phyloP scores from a whole-genome alignment of 129 eudicot species.

The Lonicera japonica region DNA sequence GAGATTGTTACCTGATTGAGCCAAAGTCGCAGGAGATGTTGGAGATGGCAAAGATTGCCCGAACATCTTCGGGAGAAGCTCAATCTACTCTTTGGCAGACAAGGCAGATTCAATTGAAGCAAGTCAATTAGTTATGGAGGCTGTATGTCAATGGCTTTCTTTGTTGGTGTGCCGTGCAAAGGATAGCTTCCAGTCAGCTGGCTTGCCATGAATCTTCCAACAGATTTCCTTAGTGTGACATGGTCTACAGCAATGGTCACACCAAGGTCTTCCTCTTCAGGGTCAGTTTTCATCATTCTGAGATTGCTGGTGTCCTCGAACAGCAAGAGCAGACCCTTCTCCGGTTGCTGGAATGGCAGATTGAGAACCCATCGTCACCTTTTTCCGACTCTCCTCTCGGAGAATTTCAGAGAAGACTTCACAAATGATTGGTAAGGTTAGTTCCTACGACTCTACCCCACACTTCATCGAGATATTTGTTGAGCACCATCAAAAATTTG shows the following conservation, averaged over 20 bases:
- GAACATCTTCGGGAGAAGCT: not conserved
- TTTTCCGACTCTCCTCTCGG: slow-evolving; percentile 4
- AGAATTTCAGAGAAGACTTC: slow-evolving; percentile 11
- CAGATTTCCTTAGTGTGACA: not conserved
- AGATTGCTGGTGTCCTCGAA: too few species aligned
- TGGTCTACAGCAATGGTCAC: slow-evolving; percentile 3
- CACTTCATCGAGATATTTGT: slow-evolving; percentile 13
- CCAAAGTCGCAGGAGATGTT: not conserved
- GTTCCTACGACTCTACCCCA: not conserved
- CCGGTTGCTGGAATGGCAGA: too few species aligned
- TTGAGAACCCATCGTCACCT: slow-evolving; percentile 1
- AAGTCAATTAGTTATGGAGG: not conserved
- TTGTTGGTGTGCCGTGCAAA: not conserved
- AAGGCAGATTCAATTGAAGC: not conserved
- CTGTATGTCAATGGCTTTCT: not conserved
- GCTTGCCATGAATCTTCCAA: too few species aligned
- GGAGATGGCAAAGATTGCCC: too few species aligned
- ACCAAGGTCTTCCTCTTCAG: not conserved
- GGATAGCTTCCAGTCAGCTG: not conserved
- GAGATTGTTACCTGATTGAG: not conserved
- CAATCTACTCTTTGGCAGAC: slow-evolving; percentile 1
- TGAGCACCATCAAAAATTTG: slow-evolving; percentile 5
- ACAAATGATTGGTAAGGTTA: slow-evolving; percentile 3
- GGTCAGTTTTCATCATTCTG: not conserved
- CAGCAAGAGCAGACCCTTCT: slow-evolving; percentile 1